Evolutionary conservation across 2,329 filamentous ascomycete genomes (phyloP).

Genomic region (Botrytis deweyae): DNA sequence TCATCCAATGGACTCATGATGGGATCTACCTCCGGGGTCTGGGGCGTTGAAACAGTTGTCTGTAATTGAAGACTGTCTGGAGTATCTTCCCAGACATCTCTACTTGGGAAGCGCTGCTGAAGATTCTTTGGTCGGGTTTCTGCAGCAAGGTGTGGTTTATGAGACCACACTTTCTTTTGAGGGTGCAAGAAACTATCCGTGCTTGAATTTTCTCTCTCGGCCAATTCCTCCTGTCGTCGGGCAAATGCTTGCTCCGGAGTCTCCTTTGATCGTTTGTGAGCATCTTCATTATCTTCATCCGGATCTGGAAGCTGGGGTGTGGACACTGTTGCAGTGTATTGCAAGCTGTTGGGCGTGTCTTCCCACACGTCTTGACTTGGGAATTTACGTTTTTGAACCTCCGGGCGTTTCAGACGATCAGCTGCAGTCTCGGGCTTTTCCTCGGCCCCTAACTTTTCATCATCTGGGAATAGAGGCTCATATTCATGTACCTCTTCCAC

Average conservation of each 20-base stretch:
- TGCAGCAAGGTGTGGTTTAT: constrained; percentile 51
- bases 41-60: constrained; percentile 65
- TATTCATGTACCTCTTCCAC: constrained; percentile 91
- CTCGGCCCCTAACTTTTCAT: constrained; percentile 52
- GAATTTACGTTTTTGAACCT: constrained; percentile 66
- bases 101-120: constrained; percentile 79
- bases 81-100: constrained; percentile 91
- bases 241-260: constrained; percentile 66
- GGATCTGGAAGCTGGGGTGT: constrained; percentile 63
- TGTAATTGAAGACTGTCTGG: constrained; percentile 80
- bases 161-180: constrained; percentile 50
- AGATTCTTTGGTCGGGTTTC: constrained; percentile 53
- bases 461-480: constrained; percentile 88
- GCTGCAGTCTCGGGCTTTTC: constrained; percentile 52
- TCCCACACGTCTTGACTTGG: constrained; percentile 98
- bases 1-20: constrained; percentile 44
- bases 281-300: constrained; percentile 42
- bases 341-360: constrained; percentile 83
- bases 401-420: constrained; percentile 56
- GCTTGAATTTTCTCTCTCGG: constrained; percentile 52
- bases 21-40: constrained; percentile 45
- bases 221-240: constrained; percentile 63
- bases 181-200: constrained; percentile 54
- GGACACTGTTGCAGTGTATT: constrained; percentile 77
- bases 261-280: constrained; percentile 15